A percentile compares a stretch with the other conserved stretches of the same genome.
Conservation (phyloP, 306 rosid genomes). For the Cucurbita argyrosperma region DNA sequence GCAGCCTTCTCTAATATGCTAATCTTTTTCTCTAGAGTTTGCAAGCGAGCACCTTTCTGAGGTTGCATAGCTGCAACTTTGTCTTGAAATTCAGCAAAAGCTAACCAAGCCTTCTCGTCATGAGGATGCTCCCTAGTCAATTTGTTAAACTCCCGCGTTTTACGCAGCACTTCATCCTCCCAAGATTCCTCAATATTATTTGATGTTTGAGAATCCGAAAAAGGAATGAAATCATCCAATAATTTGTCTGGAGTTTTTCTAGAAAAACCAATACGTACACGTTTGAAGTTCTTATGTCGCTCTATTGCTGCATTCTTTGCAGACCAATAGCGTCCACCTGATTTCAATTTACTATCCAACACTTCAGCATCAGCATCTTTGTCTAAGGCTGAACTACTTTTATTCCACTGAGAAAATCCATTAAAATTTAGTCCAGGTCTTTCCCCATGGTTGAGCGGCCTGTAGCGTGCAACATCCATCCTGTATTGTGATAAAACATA, state of each 20-base stretch:
- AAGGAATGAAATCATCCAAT: conserved; percentile 53
- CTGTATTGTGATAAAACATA: conserved; percentile 30
- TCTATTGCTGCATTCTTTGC: conserved; percentile 73
- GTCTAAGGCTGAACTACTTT: conserved; percentile 30
- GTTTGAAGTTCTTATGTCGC: conserved; percentile 69
- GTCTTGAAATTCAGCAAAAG: conserved; percentile 83
- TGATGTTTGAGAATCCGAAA: conserved; percentile 34
- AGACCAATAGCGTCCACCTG: conserved; percentile 88
- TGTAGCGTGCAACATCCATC: conserved; percentile 89
- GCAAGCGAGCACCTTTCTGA: conserved; percentile 95
- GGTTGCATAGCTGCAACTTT: conserved; percentile 70
- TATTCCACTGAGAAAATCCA: conserved; percentile 34
- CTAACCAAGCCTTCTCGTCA: conserved; percentile 69
- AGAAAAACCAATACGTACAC: conserved; percentile 43
- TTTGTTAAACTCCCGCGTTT: conserved; percentile 75
- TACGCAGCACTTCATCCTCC: conserved; percentile 79
- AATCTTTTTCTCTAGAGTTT: conserved; percentile 81
- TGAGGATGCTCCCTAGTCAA: conserved; percentile 73
- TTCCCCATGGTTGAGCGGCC: conserved; percentile 26
- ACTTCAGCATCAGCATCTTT: conserved; percentile 64
- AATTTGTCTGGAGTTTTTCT: conserved; percentile 14
- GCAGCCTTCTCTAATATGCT: conserved; percentile 89
- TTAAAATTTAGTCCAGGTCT: conserved; percentile 19
- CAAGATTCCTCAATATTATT: conserved; percentile 70
- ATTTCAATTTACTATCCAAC: conserved; percentile 50